Evolutionary conservation across 2,329 filamentous ascomycete genomes (phyloP), one percentile per base, ranked within the genome.

Genomic region (Botryotinia calthae): DNA sequence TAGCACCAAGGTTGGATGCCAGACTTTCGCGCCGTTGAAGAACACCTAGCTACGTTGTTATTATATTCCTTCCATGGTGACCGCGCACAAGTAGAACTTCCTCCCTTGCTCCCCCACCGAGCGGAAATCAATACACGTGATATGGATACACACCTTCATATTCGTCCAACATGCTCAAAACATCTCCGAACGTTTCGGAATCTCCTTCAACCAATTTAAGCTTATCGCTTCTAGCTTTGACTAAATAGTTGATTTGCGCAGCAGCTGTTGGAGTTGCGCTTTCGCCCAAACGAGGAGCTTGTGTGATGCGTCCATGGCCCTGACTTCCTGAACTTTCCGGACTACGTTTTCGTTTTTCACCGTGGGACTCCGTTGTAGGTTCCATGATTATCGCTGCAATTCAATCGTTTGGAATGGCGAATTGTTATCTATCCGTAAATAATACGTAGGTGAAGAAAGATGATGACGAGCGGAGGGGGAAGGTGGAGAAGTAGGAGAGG

Each of bases 11-110:
- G 79, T 94, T 95, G 73, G 92, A 91, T 64, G 94, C 94, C 78
- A 97, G 89, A 81, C 92, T 95, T 83, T 97, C 94, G 81, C 95
- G 93, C 72, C 93, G 89, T 78, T 93, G 92, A 70, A 97, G 85
- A 25, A 96, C 93, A 76, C 90, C 93, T 87, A 74, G 74, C 72
- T 77, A 74, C 74, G 75, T 77, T 64, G 75, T 18, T 51, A 46
- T 14, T 7, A 1, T 46, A 22, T 61, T 10, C 37, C 37, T 6
- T 12, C 1, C 34, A 58, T 31, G 28, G 8, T 44, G 37, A 9
- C 5, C 51, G 8, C 16, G 42, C 14, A 6, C 42, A 25, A 59
- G 10, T 18, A 28, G 20, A 31, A 44, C 37, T 16, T 54, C 44
- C 34, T 59, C 66, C 37, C 31, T 28, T 42, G 20, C 25, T 34